These are phyloP conservation scores for Calendula officinalis DNA, from an alignment of 129 eudicot species.

Conservation along the genomic window DNA sequence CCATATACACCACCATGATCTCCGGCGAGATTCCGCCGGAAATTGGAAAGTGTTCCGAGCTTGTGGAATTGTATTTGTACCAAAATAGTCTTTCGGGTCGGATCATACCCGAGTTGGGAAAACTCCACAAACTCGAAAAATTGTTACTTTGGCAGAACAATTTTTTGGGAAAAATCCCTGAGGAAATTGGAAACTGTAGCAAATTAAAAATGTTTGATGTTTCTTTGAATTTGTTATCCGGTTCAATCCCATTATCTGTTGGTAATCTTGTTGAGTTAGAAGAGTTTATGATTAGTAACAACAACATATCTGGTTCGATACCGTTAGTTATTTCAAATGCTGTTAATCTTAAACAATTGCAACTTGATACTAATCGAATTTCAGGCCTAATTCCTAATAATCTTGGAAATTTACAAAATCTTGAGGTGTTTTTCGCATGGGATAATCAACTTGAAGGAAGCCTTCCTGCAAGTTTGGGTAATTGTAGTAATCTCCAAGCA, in stretches of 20 bases:
- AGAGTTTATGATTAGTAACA: slow-evolving; percentile 50
- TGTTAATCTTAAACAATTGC: slow-evolving; percentile 40
- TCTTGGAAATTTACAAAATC: slow-evolving; percentile 42
- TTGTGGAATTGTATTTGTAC: slow-evolving; percentile 43
- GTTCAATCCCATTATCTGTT: slow-evolving; percentile 39
- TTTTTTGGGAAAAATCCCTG: slow-evolving; percentile 46
- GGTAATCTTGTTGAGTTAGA: slow-evolving; percentile 37
- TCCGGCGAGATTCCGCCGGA: slow-evolving; percentile 47
- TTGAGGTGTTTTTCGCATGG: slow-evolving; percentile 55
- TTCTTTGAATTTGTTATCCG: slow-evolving; percentile 44
- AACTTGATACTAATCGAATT: slow-evolving; percentile 47
- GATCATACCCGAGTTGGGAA: slow-evolving; percentile 38
- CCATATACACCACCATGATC: slow-evolving; percentile 50
- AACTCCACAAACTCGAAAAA: slow-evolving; percentile 40
- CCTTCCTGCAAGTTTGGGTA: slow-evolving; percentile 41
- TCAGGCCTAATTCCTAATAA: slow-evolving; percentile 44
- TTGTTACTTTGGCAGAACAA: slow-evolving; percentile 53
- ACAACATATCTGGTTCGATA: slow-evolving; percentile 41
- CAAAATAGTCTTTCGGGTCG: slow-evolving; percentile 47
- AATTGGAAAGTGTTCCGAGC: slow-evolving; percentile 47
- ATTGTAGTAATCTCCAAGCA: slow-evolving; percentile 41
- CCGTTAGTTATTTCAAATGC: slow-evolving; percentile 40
- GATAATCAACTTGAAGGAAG: slow-evolving; percentile 53
- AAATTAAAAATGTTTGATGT: slow-evolving; percentile 45
- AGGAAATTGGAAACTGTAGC: slow-evolving; percentile 44